Base-by-base conservation (phyloP, 345 rosid species). In the Eucalyptus coolabah region DNA sequence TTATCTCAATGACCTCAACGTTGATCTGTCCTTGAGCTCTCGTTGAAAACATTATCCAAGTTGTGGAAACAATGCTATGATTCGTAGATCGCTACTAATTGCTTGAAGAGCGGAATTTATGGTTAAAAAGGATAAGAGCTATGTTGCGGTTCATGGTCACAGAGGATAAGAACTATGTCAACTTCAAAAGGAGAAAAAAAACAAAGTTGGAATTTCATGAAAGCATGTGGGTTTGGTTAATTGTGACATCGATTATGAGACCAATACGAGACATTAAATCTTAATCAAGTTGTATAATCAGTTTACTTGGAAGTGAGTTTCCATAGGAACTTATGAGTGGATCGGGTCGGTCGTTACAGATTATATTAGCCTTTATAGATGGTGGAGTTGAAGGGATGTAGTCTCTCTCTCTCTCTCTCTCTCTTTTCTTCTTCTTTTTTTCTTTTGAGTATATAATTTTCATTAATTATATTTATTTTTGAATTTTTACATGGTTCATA, bases 281-380 rank as follows among this genome's bases (percentile, higher is more conserved):
- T 72, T 40, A 9, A 72, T 37, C 83, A 37, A 72, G 14, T 37
- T 13, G 5, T 72, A 72, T 37, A 34, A 37, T 37, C 2, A 42
- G 6, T 37, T 72, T 34, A 19, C 10, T 19, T 37, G 82, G 82
- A 72, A 18, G 82, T 34, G 7, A 19, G 8, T 72, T 72, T 72
- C 6, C 24, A 34, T 34, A 72, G 14, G 4, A 14, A 34, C 12
- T 72, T 72, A 34, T 3, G 7, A 69, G 23, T 5, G 40, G 8
- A 67, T n/a, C 0, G 1, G 11, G 42, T 8, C 1, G 4, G 6
- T 32, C 13, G 1, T 37, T 18, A 34, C 8, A 9, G 1, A 37
- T 34, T 69, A 2, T 32, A 69, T 69, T 69, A 18, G 81, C 81
- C 24, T 21, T 21, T 12, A 18, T 34, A 34, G 26, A 72, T 10